Percentiles rank a stretch among this genome's conserved stretches.
These are phyloP conservation scores for Mycena maculata DNA, from an alignment of 768 basidiomycete genomes.

Conservation along the genomic window DNA sequence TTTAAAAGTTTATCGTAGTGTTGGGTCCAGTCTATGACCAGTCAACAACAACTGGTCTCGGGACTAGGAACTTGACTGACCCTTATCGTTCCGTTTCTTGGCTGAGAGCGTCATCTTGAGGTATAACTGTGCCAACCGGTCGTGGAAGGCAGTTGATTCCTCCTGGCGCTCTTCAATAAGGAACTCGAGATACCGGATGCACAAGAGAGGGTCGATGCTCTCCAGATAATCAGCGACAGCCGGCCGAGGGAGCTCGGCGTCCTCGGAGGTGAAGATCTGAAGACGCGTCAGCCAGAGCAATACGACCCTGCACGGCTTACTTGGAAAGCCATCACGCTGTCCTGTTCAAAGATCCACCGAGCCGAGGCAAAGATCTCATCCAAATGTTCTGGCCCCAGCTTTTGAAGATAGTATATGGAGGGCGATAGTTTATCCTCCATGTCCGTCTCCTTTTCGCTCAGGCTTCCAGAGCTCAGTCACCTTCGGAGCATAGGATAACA, in stretches of 20 bases:
- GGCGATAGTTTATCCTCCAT: constrained; percentile 83
- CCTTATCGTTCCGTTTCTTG: constrained; percentile 68
- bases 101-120: constrained; percentile 72
- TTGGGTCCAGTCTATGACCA: constrained; percentile 49
- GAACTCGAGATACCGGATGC: constrained; percentile 86
- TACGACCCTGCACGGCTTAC: constrained; percentile 48
- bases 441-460: constrained; percentile 83
- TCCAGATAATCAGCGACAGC: constrained; percentile 85
- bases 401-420: constrained; percentile 90
- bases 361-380: constrained; percentile 85
- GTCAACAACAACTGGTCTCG: neutral
- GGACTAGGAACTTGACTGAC: constrained; percentile 49
- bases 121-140: constrained; percentile 90
- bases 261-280: constrained; percentile 96
- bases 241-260: constrained; percentile 86
- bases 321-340: constrained; percentile 81
- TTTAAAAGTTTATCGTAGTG: constrained; percentile 77
- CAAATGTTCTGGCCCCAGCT: constrained; percentile 85
- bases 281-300: neutral
- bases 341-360: constrained; percentile 85
- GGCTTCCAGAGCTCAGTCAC: constrained; percentile 54
- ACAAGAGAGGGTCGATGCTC: constrained; percentile 72
- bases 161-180: constrained; percentile 83
- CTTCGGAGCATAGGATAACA: neutral
- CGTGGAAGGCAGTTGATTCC: constrained; percentile 76